Evolutionary conservation across 345 rosid genomes (phyloP), one percentile per base, ranked within the genome.

Genomic region (Clarkia xantiana): DNA sequence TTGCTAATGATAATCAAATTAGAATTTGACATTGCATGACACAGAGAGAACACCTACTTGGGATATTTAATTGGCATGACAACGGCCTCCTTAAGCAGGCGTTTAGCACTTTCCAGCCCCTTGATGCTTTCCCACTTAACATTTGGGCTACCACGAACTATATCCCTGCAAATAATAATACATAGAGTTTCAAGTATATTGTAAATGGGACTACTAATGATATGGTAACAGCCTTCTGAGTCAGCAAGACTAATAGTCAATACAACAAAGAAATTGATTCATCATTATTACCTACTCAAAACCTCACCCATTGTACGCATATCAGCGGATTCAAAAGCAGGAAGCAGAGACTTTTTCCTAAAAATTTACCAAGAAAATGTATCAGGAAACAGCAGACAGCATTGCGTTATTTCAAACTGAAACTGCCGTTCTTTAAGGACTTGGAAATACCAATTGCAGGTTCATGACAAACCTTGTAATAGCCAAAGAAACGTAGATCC

Each of bases 1-100:
- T 29, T 1, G 36, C 4, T 10, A 29, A 10, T 29, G 36, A 29
- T 29, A 29, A 29, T 29, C 0, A 10, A 29, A 29, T 29, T 29
- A 29, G 36, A 29, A 5, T 29, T 29, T 29, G 36, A 29, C 36
- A 29, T 29, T 29, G 36, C 36, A 29, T 29, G 36, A 29, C 36
- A 29, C 36, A 29, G 56, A 46, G 52, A 44, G 42, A 42, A 47
- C 46, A 81, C 84, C 61, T 71, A 91, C 98, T 79, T 68, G 56
- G 98, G 98, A 65, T 91, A 91, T 68, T 91, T 91, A 44, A 91
- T 91, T 49, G 98, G 98, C 98, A 91, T 91, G 53, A 91, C 94
- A 59, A 91, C 98, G 25, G 98, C 98, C 75, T 91, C 98, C 68
- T 91, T 91, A 56, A 91, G 85, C 59, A 91, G 66, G 55, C 68